Conservation (phyloP, 129 eudicot genomes). For the Flaveria brownii region DNA sequence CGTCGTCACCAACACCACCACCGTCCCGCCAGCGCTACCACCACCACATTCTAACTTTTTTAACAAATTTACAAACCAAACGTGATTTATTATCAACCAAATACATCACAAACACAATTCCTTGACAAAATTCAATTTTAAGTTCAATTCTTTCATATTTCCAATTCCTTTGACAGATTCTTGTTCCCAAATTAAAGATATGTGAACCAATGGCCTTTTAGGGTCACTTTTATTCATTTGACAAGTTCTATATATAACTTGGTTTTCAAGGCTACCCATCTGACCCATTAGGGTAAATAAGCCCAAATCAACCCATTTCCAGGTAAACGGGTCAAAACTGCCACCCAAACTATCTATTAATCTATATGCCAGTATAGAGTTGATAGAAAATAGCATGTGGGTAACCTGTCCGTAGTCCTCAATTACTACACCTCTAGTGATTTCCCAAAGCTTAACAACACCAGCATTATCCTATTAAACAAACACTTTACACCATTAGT, state of each 20-base stretch:
- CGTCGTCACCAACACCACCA: background rate
- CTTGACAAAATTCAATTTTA: background rate
- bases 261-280: constrained; percentile 1
- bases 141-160: background rate
- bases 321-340: background rate
- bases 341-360: constrained; percentile 6
- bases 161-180: background rate
- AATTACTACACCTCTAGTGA: constrained; percentile 75
- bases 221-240: background rate
- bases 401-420: constrained; percentile 85
- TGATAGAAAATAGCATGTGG: constrained; percentile 25
- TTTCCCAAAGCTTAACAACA: constrained; percentile 89
- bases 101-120: background rate
- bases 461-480: constrained; percentile 81
- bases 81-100: background rate
- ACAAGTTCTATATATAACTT: background rate
- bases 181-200: background rate
- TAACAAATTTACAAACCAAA: background rate
- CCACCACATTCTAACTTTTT: background rate
- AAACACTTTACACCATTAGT: constrained; percentile 24
- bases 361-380: background rate
- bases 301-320: background rate
- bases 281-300: background rate
- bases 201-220: background rate
- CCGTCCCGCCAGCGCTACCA: background rate